Evolutionary conservation across 768 basidiomycete species (phyloP), one percentile per base, ranked within the genome.

Genomic region (Candolleomyces aberdarensis): DNA sequence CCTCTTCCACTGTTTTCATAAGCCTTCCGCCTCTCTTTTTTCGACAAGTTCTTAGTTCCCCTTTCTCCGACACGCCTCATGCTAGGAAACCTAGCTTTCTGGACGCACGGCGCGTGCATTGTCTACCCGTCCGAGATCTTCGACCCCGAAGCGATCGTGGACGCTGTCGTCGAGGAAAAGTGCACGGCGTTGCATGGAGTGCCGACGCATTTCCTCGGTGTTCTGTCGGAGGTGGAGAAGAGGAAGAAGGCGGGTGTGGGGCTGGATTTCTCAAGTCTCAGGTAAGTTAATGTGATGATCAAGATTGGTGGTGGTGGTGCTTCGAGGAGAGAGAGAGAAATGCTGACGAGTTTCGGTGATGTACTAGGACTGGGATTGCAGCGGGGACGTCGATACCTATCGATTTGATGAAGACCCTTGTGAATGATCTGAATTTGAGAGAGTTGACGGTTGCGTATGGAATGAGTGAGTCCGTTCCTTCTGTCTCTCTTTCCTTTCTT

Each of bases 1-100:
- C 0, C 73, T 93, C 1, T 94, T 93, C 70, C 92, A 94, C 70
- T 94, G 92, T 69, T 93, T 93, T 83, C 92, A 92, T 91, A 75
- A 88, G 90, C 11, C 36, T 6, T 36, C 8, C 36, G n/a, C 17
- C 44, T 6, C 40, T 41, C 36, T 36, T 68, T 65, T 26, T 40
- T n/a, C n/a, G n/a, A n/a, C n/a, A n/a, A n/a, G n/a, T n/a, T n/a
- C n/a, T n/a, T n/a, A n/a, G n/a, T n/a, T n/a, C n/a, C 11, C 48
- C 62, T n/a, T n/a, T n/a, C n/a, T 43, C 71, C n/a, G n/a, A n/a
- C 67, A 91, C 88, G 90, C 66, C 85, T 92, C 36, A 84, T 92
- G 17, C 71, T 91, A 67, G 91, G 91, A 50, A 93, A 93, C 66
- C 77, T 93, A 26, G 88, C 90, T 0, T 82, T 86, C 0, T 94